Base-by-base conservation (phyloP, 1,284 basidiomycete species). In the Tilletia horrida region DNA sequence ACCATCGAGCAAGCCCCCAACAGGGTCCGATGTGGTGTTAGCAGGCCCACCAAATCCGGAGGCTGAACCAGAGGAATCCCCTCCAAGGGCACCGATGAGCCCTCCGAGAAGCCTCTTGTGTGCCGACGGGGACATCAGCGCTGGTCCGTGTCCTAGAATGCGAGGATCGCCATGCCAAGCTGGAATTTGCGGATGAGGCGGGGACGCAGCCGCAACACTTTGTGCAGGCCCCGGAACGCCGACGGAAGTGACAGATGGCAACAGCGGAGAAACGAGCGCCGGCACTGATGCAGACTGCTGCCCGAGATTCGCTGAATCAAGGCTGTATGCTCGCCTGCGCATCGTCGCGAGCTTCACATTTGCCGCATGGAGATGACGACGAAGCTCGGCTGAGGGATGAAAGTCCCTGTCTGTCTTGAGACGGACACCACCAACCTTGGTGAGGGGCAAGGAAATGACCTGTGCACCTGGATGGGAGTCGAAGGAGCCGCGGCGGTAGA, bases 81-180 rank as follows among this genome's bases (percentile, higher is more conserved):
- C 55, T 59, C 55, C 55, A 13, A 59, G 31, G 29, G 55, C 55
- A 16, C 55, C 55, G 27, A 59, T 29, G 4, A 59, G 31, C 13
- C 55, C 55, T 1, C 55, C 55, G 18, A 59, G 31, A 16, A 59
- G 55, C 25, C 55, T 25, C 29, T 59, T 59, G 14, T 40, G 55
- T 1, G 8, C 27, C 25, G 55, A 3, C 21, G 13, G 29, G 13
- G 2, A 14, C 13, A 59, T 40, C 25, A 59, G 13, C 18, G 55
- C 55, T 3, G 55, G 55, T 31, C 31, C 55, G 18, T 40, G 55
- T 4, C 55, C 55, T 13, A 59, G n/a, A 21, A 18, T n/a, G n/a
- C 27, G 29, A 21, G 18, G 14, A 29, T 31, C n/a, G 27, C 55
- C 55, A 35, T 16, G 55, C 55, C 55, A 59, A 16, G 27, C 14